phyloP scores from a whole-genome alignment of 768 basidiomycete species.

The Lactarius pseudohatsudake region DNA sequence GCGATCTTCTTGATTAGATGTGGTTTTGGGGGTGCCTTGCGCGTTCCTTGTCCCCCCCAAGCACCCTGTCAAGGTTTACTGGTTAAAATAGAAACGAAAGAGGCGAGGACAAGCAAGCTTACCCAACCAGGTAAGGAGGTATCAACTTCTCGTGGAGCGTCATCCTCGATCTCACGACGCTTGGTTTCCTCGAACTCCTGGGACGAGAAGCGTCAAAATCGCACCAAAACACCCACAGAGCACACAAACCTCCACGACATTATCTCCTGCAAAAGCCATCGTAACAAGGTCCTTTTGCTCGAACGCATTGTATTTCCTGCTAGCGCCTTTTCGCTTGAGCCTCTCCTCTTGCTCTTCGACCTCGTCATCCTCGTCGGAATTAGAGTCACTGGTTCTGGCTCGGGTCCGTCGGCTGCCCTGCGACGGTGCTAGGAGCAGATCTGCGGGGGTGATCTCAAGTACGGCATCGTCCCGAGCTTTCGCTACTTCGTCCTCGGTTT shows the following conservation, averaged over 20 bases:
- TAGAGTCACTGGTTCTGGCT: conserved; percentile 33
- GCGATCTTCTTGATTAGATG: conserved; percentile 78
- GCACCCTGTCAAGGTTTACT: conserved; percentile 57
- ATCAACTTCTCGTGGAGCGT: conserved; percentile 87
- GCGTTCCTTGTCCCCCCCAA: conserved; percentile 84
- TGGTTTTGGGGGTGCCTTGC: conserved; percentile 58
- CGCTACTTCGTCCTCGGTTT: conserved; percentile 55
- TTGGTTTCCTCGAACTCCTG: conserved; percentile 89
- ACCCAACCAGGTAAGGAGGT: conserved; percentile 96
- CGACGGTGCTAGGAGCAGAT: conserved; percentile 41
- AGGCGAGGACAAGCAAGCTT: conserved; percentile 34
- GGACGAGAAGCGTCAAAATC: conserved; percentile 9
- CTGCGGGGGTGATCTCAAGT: conserved; percentile 71
- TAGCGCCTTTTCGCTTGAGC: conserved; percentile 48
- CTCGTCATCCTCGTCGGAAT: conserved; percentile 62
- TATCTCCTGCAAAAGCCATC: conserved; percentile 94
- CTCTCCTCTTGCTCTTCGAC: conserved; percentile 65
- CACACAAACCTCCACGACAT: conserved; percentile 77
- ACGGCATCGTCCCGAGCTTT: conserved; percentile 69
- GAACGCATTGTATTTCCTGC: conserved; percentile 58
- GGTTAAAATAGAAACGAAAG: not conserved
- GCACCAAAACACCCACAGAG: not conserved
- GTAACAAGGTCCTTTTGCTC: conserved; percentile 92
- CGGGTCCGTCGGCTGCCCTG: conserved; percentile 24
- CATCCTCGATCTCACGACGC: conserved; percentile 74